Base-by-base conservation (phyloP, 2,329 filamentous ascomycete species). In the Trichoderma sp. region DNA sequence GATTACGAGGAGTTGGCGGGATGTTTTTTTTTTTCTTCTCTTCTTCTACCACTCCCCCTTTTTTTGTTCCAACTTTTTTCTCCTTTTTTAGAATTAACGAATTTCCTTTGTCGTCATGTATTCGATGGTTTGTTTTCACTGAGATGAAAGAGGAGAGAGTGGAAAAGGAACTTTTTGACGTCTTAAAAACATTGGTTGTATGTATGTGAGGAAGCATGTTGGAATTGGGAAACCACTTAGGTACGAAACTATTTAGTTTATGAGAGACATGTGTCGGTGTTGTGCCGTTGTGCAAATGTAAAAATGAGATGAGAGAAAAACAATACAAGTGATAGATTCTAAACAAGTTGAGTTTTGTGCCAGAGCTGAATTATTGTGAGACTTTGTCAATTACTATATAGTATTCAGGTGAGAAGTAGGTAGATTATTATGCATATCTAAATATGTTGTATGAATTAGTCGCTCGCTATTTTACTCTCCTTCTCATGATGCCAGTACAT, bases 41-140 rank as follows among this genome's bases (percentile, higher is more conserved):
- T 61, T 51, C 56, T 36, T 61, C 39, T 68, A 32, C 18, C 6
- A 18, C 57, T 28, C 57, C 66, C 66, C 36, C 36, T 2, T 11
- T 8, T 65, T 61, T 26, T n/a, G 18, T 43, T 60, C 47, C 7
- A 28, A 9, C 6, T 26, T 24, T 21, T 7, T 26, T n/a, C 26
- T 61, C 32, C 24, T 32, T 61, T 61, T 62, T 51, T 70, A 70
- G 66, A 69, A 62, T 47, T 70, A 70, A 70, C 66, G 66, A 70
- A 70, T 70, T 32, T 70, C 66, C 57, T 70, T 70, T 70, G 66
- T 70, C 28, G 32, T 69, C 21, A 70, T 70, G 66, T 70, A 62
- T 28, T 53, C 39, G 15, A 53, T 36, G 21, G n/a, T 1, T 32
- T 51, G 18, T 34, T 62, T 62, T 36, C 28, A 1, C 12, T 15